Percentiles rank a stretch among this genome's conserved stretches.
These are phyloP conservation scores for Naganishia cerealis DNA, from an alignment of 1,284 basidiomycete genomes.

Conservation along the genomic window DNA sequence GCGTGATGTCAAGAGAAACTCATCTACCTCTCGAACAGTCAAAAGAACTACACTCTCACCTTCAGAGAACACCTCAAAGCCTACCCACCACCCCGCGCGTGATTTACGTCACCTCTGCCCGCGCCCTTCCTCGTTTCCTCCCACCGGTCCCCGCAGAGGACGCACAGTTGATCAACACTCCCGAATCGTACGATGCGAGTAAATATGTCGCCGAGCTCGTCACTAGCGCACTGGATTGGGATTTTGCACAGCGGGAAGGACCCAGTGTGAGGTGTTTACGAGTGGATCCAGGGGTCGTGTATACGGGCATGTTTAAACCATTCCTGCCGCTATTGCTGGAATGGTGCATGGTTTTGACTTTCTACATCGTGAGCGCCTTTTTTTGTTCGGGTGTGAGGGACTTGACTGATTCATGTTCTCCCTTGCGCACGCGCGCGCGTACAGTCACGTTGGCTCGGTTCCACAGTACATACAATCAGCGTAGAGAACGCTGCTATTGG, in stretches of 20 bases:
- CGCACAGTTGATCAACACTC: conserved; percentile 68
- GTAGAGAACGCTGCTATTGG: conserved; percentile 67
- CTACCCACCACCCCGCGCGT: conserved; percentile 62
- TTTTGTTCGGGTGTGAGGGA: background rate
- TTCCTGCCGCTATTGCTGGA: conserved; percentile 60
- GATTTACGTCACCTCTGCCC: conserved; percentile 77
- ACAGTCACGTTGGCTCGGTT: conserved; percentile 68
- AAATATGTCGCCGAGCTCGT: conserved; percentile 81
- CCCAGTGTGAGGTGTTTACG: conserved; percentile 62
- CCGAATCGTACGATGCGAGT: conserved; percentile 67
- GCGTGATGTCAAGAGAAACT: background rate
- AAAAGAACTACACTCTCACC: conserved; percentile 47
- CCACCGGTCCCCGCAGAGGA: conserved; percentile 59
- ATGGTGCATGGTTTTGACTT: conserved; percentile 61
- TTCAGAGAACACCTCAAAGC: conserved; percentile 45
- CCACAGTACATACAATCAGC: conserved; percentile 63
- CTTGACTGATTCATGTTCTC: conserved; percentile 4
- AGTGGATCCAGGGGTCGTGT: conserved; percentile 71
- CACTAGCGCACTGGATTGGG: conserved; percentile 60
- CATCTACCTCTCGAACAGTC: conserved; percentile 38
- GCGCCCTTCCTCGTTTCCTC: conserved; percentile 62
- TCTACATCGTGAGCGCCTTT: conserved; percentile 66
- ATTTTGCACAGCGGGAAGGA: conserved; percentile 53
- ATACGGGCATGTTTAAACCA: conserved; percentile 64
- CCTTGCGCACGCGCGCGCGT: too few relatives aligned